phyloP scores from a whole-genome alignment of 2,329 filamentous ascomycete genomes.

The Apiospora arundinis region DNA sequence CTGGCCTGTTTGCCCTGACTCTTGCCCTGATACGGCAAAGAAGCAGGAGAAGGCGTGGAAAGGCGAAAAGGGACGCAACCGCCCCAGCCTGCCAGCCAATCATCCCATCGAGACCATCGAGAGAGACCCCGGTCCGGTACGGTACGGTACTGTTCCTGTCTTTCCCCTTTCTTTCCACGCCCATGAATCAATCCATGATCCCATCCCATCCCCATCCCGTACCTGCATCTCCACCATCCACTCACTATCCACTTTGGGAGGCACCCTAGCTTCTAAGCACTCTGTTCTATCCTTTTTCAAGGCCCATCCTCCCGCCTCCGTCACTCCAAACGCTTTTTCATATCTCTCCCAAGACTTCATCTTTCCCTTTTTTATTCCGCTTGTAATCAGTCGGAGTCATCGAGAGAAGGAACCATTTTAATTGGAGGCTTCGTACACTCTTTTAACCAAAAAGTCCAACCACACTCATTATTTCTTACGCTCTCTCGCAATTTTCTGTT shows the following conservation, averaged over 20 bases:
- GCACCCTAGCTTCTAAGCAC: not conserved
- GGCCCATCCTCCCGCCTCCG: not conserved
- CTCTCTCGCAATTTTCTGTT: not conserved
- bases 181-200: no score
- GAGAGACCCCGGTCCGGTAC: no score
- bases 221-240: constrained; percentile 13
- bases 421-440: constrained; percentile 19
- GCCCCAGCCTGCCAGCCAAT: not conserved
- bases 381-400: constrained; percentile 7
- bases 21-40: not conserved
- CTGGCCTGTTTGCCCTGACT: not conserved
- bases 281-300: constrained; percentile 9
- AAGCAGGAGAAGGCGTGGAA: not conserved
- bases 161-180: not conserved
- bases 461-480: constrained; percentile 18
- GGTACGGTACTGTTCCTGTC: not conserved
- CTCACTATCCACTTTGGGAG: not conserved
- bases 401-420: not conserved
- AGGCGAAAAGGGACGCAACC: no score
- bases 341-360: constrained; percentile 11
- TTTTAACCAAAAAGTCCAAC: not conserved
- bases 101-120: not conserved
- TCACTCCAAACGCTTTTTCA: not conserved
- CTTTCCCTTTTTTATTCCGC: constrained; percentile 11
- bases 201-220: not conserved